Conservation (phyloP, 73 alveolate species). For the Effrenium voratum region DNA sequence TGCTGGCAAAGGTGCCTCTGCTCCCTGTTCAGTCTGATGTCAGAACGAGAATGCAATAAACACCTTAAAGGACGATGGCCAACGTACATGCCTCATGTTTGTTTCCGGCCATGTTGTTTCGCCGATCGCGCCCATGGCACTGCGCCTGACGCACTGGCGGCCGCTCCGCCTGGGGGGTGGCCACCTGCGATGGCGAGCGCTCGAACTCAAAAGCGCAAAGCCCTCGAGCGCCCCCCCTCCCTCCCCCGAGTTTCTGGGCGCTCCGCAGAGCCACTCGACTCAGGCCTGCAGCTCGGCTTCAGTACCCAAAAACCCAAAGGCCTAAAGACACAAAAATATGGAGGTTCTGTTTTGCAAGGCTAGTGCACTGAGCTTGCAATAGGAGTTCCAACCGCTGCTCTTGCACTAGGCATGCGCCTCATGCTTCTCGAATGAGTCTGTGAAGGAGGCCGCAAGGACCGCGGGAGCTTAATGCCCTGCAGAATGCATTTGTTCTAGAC, state of each 20-base stretch:
- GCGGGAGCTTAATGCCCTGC: conserved; percentile 80
- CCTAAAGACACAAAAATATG: too few species aligned
- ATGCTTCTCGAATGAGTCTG: conserved; percentile 77
- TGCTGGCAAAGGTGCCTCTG: too few species aligned
- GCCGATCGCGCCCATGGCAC: too few species aligned
- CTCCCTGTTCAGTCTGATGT: too few species aligned
- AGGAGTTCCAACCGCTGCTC: too few species aligned
- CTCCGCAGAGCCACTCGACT: conserved; percentile 66
- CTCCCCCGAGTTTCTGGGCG: not conserved
- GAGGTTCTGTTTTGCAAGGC: too few species aligned
- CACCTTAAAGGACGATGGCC: too few species aligned
- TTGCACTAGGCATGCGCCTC: not conserved
- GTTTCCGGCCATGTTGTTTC: too few species aligned
- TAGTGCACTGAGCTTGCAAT: too few species aligned
- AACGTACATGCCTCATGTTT: too few species aligned
- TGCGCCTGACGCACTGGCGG: conserved; percentile 56
- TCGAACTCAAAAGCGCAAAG: not conserved
- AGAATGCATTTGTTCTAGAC: not conserved
- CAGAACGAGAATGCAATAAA: too few species aligned
- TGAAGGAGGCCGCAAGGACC: conserved; percentile 82
- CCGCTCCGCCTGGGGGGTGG: conserved; percentile 46
- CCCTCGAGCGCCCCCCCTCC: not conserved
- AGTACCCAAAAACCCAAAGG: too few species aligned
- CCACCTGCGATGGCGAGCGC: not conserved
- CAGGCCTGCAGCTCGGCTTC: conserved; percentile 33